Evolutionary conservation across 331 rosid genomes (phyloP), one percentile per base, ranked within the genome.

Genomic region (Cydonia oblonga): DNA sequence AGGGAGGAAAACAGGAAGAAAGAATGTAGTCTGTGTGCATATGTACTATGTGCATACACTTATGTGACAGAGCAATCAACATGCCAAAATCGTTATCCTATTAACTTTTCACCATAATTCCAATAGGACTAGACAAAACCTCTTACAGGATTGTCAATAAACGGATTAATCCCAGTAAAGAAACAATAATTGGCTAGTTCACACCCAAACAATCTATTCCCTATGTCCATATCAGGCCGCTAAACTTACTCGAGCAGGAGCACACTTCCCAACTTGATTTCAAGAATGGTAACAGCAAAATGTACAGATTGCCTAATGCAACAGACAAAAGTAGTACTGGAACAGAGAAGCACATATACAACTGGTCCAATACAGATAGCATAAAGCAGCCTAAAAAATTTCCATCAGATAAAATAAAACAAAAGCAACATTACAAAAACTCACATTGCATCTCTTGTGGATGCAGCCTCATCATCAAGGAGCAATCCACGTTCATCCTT

Each of bases 401-500:
- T 68, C 46, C 40, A 60, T 67, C 62, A 71, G 33, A n/a, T 38
- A 49, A 52, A 68, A n/a, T 16, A 12, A 71, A 66, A 65, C 68
- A 59, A 46, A 11, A 23, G 38, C 71, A 38, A 76, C 49, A 8
- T 29, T 30, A 53, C 20, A 44, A 73, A 56, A 51, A 84, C 98
- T 85, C 76, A 93, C 98, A 93, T 91, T 51, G 96, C 96, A 89
- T 93, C 98, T 82, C 98, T 87, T 32, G 96, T 89, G 49, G 97
- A 91, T 57, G 98, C 96, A 57, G 98, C 98, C 75, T 93, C 98
- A 80, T 93, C 96, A 32, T 91, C 92, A 76, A 84, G 98, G 66
- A 91, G 91, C 71, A 80, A 78, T 61, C 89, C 92, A 59, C 87
- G 86, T 79, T 93, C 98, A 73, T 93, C 96, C 91, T 88, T 91